phyloP scores from a whole-genome alignment of 371 early-diverging fungal genomes.

The Encephalitozoon intestinalis region DNA sequence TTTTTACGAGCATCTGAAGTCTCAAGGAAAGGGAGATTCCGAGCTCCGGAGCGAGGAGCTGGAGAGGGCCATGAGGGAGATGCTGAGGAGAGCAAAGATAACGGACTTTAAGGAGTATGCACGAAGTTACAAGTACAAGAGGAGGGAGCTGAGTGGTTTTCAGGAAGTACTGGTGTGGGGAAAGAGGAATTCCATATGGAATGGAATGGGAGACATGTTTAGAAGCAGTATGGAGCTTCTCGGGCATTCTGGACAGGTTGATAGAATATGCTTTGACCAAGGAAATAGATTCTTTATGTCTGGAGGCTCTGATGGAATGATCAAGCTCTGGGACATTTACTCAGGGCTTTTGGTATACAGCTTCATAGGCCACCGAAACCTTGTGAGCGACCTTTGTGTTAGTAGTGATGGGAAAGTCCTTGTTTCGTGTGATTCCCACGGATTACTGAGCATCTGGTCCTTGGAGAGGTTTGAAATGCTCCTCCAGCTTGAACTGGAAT shows the following conservation, averaged over 20 bases:
- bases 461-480: slow-evolving; percentile 23
- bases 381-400: slow-evolving; percentile 55
- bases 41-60: slow-evolving; percentile 14
- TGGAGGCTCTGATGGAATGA: slow-evolving; percentile 58
- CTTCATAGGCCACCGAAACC: slow-evolving; percentile 46
- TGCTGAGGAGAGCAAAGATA: slow-evolving; percentile 30
- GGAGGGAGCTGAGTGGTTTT: background rate
- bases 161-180: background rate
- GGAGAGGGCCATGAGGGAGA: background rate
- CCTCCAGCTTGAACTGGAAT: background rate
- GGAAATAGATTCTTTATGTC: slow-evolving; percentile 52
- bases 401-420: slow-evolving; percentile 46
- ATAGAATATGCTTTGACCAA: slow-evolving; percentile 54
- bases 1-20: background rate
- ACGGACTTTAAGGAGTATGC: slow-evolving; percentile 22
- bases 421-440: slow-evolving; percentile 55
- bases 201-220: background rate
- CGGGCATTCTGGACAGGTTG: slow-evolving; percentile 57
- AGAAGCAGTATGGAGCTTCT: slow-evolving; percentile 11
- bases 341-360: slow-evolving; percentile 40
- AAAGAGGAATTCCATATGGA: background rate
- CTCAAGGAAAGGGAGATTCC: background rate
- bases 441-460: slow-evolving; percentile 46
- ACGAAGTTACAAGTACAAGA: slow-evolving; percentile 18
- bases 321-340: slow-evolving; percentile 56